A percentile compares a stretch with the other conserved stretches of the same genome.
Evolutionary conservation across 208 protist genomes (phyloP).

Genomic region (Naegleria fowleri): DNA sequence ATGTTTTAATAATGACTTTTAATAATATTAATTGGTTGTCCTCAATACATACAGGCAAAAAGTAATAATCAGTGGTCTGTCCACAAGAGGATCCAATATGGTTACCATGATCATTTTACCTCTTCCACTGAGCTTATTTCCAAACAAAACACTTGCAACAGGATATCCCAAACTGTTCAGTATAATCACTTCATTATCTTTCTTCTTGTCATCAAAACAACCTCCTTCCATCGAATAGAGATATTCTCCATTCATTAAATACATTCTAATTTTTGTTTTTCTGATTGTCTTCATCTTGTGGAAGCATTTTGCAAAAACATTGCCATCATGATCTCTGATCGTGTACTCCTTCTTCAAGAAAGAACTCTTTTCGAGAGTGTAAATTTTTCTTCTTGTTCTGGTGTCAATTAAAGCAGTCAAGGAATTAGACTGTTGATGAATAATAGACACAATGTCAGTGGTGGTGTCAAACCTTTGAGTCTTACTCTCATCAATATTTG

Average conservation of each 20-base stretch:
- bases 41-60: slow-evolving; percentile 24
- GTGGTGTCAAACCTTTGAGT: not conserved
- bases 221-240: slow-evolving; percentile 38
- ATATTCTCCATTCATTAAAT: slow-evolving; percentile 16
- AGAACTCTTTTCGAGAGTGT: slow-evolving; percentile 20
- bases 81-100: not conserved
- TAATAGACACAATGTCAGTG: not conserved
- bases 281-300: slow-evolving; percentile 41
- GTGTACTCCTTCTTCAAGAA: slow-evolving; percentile 35
- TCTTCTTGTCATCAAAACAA: slow-evolving; percentile 32
- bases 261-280: slow-evolving; percentile 39
- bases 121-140: not conserved
- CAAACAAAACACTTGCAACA: slow-evolving; percentile 32
- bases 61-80: not conserved
- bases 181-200: slow-evolving; percentile 33
- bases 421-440: not conserved
- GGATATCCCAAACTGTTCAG: slow-evolving; percentile 21
- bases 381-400: not conserved
- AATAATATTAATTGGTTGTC: not conserved
- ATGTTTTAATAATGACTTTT: too few species aligned
- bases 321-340: not conserved
- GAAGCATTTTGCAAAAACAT: slow-evolving; percentile 32
- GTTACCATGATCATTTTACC: slow-evolving; percentile 15
- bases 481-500: not conserved
- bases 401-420: slow-evolving; percentile 27